Conservation (phyloP, 2,329 filamentous ascomycete genomes). For the Cytospora piceicola region DNA sequence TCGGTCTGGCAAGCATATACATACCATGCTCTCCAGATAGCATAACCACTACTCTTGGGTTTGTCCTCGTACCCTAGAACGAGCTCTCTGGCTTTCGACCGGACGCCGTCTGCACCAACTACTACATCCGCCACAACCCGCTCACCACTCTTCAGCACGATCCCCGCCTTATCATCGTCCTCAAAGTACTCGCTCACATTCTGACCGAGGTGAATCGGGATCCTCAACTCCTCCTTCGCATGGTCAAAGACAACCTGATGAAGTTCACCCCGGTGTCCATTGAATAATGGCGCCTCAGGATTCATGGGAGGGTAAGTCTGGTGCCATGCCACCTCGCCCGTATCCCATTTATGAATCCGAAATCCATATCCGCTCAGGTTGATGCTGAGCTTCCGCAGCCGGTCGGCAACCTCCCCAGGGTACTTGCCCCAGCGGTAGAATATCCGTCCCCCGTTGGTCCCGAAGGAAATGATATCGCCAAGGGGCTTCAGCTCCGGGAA, state of each 20-base stretch:
- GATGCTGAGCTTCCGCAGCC: constrained; percentile 56
- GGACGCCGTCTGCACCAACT: constrained; percentile 59
- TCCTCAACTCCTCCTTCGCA: constrained; percentile 56
- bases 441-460: constrained; percentile 63
- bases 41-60: constrained; percentile 56
- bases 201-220: constrained; percentile 59
- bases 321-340: constrained; percentile 62
- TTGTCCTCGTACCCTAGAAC: constrained; percentile 56
- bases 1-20: constrained; percentile 15
- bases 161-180: constrained; percentile 53
- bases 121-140: constrained; percentile 54
- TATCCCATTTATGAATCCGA: constrained; percentile 64
- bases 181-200: constrained; percentile 59
- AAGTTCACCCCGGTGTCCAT: constrained; percentile 64
- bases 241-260: constrained; percentile 63
- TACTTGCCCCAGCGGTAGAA: constrained; percentile 59
- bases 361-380: constrained; percentile 59
- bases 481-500: constrained; percentile 61
- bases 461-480: constrained; percentile 66
- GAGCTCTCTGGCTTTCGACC: constrained; percentile 54
- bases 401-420: constrained; percentile 48
- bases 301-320: constrained; percentile 51
- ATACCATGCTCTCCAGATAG: constrained; percentile 58
- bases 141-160: constrained; percentile 53
- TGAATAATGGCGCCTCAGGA: constrained; percentile 57